Percentiles rank a stretch among this genome's conserved stretches.
These are phyloP conservation scores for Metschnikowia similis DNA, from an alignment of 805 yeast genomes.

Conservation along the genomic window DNA sequence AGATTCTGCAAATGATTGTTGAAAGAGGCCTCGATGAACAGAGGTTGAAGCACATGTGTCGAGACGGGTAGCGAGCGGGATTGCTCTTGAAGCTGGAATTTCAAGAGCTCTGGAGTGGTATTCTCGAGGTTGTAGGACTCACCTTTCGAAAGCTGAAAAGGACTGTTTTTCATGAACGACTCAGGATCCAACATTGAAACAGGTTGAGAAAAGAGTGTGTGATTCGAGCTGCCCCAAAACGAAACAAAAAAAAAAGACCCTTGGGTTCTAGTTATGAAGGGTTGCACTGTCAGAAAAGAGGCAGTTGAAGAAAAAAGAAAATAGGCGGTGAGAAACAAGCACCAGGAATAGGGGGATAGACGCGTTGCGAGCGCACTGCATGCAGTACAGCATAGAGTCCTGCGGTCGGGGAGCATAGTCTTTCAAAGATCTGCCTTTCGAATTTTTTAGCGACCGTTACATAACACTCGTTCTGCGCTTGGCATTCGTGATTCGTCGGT, in stretches of 20 bases:
- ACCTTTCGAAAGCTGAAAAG: slow-evolving; percentile 29
- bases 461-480: not conserved
- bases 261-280: not conserved
- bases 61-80: slow-evolving; percentile 16
- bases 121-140: slow-evolving; percentile 32
- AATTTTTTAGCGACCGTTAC: too few species aligned
- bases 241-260: not conserved
- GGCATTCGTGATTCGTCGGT: not conserved
- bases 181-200: slow-evolving; percentile 36
- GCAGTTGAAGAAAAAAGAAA: not conserved
- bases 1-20: slow-evolving; percentile 30
- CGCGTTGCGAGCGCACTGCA: slow-evolving; percentile 1
- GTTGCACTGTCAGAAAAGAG: not conserved
- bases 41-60: slow-evolving; percentile 12
- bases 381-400: slow-evolving; percentile 1
- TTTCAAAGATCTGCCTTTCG: not conserved
- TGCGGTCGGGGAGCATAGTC: not conserved
- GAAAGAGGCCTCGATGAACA: slow-evolving; percentile 28
- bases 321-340: not conserved
- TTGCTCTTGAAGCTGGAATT: slow-evolving; percentile 42
- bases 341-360: slow-evolving; percentile 3
- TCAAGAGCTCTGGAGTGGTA: slow-evolving; percentile 40
- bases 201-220: not conserved
- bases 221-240: not conserved
- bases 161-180: slow-evolving; percentile 33